These are phyloP conservation scores for Nymphaea thermarum DNA, from an alignment of 164 flowering plant species.

Conservation along the genomic window DNA sequence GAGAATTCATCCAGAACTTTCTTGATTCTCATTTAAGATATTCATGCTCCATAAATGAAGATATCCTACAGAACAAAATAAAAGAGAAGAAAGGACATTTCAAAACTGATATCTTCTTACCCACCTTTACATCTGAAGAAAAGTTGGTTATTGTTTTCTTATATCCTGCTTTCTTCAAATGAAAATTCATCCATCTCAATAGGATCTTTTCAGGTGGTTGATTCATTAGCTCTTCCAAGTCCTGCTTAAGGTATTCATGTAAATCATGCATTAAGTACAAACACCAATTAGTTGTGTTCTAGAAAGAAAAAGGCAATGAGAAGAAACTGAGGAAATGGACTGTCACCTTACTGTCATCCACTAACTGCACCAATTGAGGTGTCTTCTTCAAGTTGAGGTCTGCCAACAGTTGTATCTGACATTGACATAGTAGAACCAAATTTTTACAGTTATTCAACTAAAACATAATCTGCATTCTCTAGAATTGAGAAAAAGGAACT, in stretches of 20 bases:
- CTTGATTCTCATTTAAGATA: neutral
- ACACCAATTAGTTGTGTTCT: neutral
- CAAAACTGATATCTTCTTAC: neutral
- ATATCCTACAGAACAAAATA: neutral
- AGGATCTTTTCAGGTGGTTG: slow-evolving; percentile 67
- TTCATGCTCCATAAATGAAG: neutral
- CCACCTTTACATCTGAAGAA: slow-evolving; percentile 83
- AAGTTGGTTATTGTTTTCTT: slow-evolving; percentile 52
- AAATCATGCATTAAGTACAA: neutral
- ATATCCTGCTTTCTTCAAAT: slow-evolving; percentile 53
- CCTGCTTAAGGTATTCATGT: slow-evolving; percentile 26
- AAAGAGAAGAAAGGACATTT: neutral
- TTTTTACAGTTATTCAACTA: neutral
- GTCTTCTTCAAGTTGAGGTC: slow-evolving; percentile 91
- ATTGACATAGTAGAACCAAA: neutral
- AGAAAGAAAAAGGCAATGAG: neutral
- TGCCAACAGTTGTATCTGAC: slow-evolving; percentile 82
- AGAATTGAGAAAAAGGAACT: neutral
- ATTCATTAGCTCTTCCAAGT: slow-evolving; percentile 70
- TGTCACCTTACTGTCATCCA: slow-evolving; percentile 70
- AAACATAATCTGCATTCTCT: neutral
- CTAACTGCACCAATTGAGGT: slow-evolving; percentile 81
- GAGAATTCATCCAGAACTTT: neutral
- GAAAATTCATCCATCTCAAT: slow-evolving; percentile 83
- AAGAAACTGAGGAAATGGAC: neutral